Percentiles rank a stretch among this genome's conserved stretches.
These are phyloP conservation scores for Mycena leptocephala DNA, from an alignment of 768 basidiomycete genomes.

Conservation along the genomic window DNA sequence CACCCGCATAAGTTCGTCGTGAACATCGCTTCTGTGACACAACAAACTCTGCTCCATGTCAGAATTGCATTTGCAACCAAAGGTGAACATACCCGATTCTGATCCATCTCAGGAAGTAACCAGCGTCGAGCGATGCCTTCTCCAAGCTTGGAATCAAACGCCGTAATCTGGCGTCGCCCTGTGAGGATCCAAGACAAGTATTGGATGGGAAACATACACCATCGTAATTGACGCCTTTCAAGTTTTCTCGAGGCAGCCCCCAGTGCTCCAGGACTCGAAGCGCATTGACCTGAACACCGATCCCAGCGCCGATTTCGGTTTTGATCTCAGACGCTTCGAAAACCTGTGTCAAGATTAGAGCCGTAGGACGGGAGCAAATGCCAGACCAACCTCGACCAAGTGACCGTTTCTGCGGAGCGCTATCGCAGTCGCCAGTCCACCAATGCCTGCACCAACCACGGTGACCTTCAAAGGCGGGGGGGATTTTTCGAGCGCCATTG, in stretches of 20 bases:
- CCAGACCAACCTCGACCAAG: conserved; percentile 9
- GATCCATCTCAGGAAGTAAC: conserved; percentile 4
- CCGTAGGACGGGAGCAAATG: not conserved
- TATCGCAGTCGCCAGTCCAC: conserved; percentile 22
- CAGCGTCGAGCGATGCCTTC: not conserved
- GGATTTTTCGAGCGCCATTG: not conserved
- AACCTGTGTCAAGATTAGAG: not conserved
- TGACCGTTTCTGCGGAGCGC: conserved; percentile 27
- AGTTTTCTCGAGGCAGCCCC: not conserved
- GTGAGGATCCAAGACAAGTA: not conserved
- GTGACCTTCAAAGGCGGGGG: conserved; percentile 17
- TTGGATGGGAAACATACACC: conserved; percentile 4
- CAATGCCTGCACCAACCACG: conserved; percentile 28
- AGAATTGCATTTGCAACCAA: not conserved
- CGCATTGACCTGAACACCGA: conserved; percentile 23
- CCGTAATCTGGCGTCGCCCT: not conserved
- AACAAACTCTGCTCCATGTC: not conserved
- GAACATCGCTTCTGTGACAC: conserved; percentile 16
- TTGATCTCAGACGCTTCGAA: conserved; percentile 26
- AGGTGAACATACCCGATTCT: not conserved
- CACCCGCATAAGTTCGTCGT: conserved; percentile 24
- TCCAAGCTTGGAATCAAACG: not conserved
- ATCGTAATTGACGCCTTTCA: conserved; percentile 18
- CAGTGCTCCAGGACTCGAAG: conserved; percentile 22
- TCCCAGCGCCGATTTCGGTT: conserved; percentile 24